Conservation (phyloP, 257 asterid genomes). For the Nicotiana paniculata region DNA sequence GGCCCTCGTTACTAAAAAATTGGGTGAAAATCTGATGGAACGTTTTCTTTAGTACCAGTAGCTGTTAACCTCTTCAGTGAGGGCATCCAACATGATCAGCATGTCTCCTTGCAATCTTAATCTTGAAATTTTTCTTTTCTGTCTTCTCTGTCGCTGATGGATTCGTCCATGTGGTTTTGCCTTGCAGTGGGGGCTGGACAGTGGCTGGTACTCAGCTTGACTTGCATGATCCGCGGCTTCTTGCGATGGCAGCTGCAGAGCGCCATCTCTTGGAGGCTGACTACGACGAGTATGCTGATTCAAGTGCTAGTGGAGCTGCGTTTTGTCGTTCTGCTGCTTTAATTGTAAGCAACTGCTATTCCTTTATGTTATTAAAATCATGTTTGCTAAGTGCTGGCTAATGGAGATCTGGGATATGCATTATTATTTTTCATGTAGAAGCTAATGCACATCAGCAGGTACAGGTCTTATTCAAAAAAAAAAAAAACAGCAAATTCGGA, state of each 20-base stretch:
- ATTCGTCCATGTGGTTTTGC: neutral
- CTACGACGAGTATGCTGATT: constrained; percentile 38
- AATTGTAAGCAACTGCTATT: constrained; percentile 24
- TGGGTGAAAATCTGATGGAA: neutral
- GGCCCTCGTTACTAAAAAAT: neutral
- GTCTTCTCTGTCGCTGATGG: neutral
- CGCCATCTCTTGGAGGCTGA: constrained; percentile 38
- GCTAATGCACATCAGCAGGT: neutral
- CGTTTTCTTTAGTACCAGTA: neutral
- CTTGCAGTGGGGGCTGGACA: constrained; percentile 34
- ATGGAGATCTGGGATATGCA: neutral
- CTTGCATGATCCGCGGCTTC: constrained; percentile 37
- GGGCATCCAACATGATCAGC: neutral
- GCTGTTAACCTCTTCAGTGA: neutral
- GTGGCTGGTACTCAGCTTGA: constrained; percentile 35
- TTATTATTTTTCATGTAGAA: neutral
- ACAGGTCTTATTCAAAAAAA: too few relatives aligned
- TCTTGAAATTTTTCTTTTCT: neutral
- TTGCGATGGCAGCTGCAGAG: constrained; percentile 46
- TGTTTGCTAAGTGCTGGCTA: neutral
- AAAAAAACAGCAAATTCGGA: neutral
- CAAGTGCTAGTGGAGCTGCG: constrained; percentile 46
- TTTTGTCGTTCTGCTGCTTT: constrained; percentile 47
- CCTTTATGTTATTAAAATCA: neutral
- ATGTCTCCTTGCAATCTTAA: neutral